These are phyloP conservation scores for Arthrobotrys musiformis DNA, from an alignment of 2,329 filamentous ascomycete genomes.

Conservation along the genomic window DNA sequence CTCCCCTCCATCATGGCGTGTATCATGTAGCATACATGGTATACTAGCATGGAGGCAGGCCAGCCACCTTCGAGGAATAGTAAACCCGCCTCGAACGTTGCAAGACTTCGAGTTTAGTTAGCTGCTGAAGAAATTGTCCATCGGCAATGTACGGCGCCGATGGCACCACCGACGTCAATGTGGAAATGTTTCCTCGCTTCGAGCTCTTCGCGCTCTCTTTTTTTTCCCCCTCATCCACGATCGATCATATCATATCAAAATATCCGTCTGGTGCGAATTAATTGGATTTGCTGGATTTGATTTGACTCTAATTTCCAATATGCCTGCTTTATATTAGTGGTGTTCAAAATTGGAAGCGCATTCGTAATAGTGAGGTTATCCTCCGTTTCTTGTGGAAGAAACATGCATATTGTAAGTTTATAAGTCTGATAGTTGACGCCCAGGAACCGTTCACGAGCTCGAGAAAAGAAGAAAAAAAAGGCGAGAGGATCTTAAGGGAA, in stretches of 20 bases:
- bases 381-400: slow-evolving; percentile 14
- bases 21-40: not conserved
- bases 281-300: not conserved
- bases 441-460: not conserved
- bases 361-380: slow-evolving; percentile 22
- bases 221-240: not conserved
- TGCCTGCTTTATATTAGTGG: not conserved
- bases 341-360: not conserved
- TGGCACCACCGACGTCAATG: not conserved
- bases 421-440: not conserved
- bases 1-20: not conserved
- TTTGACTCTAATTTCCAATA: slow-evolving; percentile 13
- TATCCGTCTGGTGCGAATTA: not conserved
- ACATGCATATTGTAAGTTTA: slow-evolving; percentile 18
- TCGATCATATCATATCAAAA: not conserved
- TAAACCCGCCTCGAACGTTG: not conserved
- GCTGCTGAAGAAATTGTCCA: not conserved
- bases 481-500: no score
- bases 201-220: no score
- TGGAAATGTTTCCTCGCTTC: not conserved
- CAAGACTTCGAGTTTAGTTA: not conserved
- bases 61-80: not conserved
- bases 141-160: not conserved
- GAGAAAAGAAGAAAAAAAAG: not conserved
- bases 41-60: no score